Evolutionary conservation across 768 basidiomycete species (phyloP).

Genomic region (Lyophyllum semitale): DNA sequence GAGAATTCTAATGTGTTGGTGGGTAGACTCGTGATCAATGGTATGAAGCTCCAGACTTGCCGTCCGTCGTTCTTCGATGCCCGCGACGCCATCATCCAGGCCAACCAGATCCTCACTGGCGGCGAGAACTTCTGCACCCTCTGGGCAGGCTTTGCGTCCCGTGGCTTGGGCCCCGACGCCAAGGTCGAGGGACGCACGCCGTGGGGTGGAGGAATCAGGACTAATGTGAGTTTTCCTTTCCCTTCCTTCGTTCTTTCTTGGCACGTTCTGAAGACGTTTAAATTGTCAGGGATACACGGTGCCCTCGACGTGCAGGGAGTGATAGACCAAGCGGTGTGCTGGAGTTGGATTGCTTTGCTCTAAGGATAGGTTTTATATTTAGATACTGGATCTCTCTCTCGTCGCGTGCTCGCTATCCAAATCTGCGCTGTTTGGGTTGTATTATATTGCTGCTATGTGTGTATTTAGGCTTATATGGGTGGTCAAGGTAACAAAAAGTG

Average conservation of each 20-base stretch:
- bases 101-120: slow-evolving; percentile 86
- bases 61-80: slow-evolving; percentile 89
- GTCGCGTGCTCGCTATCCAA: background rate
- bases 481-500: background rate
- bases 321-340: background rate
- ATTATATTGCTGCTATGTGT: background rate
- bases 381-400: background rate
- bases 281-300: background rate
- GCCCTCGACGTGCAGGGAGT: background rate
- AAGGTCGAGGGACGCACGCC: slow-evolving; percentile 74
- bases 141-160: slow-evolving; percentile 82
- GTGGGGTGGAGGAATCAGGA: slow-evolving; percentile 91
- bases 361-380: background rate
- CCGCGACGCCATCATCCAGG: slow-evolving; percentile 87
- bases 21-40: slow-evolving; percentile 75
- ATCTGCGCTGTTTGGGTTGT: background rate
- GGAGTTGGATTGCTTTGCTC: background rate
- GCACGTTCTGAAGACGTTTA: background rate
- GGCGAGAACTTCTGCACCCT: slow-evolving; percentile 91
- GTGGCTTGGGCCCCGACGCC: slow-evolving; percentile 83
- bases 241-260: background rate
- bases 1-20: too few relatives aligned
- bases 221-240: slow-evolving; percentile 46
- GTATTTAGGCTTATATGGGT: background rate
- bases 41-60: slow-evolving; percentile 95